These are phyloP conservation scores for Allium cepa DNA, from an alignment of 106 monocot species.

Conservation along the genomic window DNA sequence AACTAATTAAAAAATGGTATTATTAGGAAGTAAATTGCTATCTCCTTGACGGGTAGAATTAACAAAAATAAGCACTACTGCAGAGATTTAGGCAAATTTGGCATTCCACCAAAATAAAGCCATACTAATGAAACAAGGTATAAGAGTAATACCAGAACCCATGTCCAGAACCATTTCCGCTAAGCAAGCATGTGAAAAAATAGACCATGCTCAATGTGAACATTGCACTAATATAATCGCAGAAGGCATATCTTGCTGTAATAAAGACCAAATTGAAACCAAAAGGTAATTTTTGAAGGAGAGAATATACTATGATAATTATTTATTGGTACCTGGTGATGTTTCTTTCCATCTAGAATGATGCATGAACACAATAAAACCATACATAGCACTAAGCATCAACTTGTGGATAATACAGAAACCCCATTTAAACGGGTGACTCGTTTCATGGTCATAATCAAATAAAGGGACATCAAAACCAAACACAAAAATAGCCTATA, in stretches of 20 bases:
- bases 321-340: slow-evolving; percentile 46
- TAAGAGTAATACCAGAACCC: slow-evolving; percentile 57
- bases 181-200: slow-evolving; percentile 54
- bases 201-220: slow-evolving; percentile 43
- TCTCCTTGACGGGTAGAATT: too few relatives aligned
- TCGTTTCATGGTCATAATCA: slow-evolving; percentile 25
- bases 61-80: background rate
- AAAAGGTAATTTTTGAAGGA: background rate
- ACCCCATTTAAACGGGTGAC: slow-evolving; percentile 66
- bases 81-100: background rate
- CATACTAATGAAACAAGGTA: background rate
- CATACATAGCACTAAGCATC: slow-evolving; percentile 74
- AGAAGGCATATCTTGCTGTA: slow-evolving; percentile 86
- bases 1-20: too few relatives aligned
- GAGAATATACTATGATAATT: background rate
- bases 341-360: slow-evolving; percentile 94
- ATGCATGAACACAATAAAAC: slow-evolving; percentile 74
- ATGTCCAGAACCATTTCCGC: slow-evolving; percentile 69
- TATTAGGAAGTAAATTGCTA: too few relatives aligned
- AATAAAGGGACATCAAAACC: slow-evolving; percentile 83
- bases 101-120: background rate
- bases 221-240: slow-evolving; percentile 80
- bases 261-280: background rate
- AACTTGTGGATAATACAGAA: slow-evolving; percentile 76
- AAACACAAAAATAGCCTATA: slow-evolving; percentile 81